phyloP scores from a whole-genome alignment of 2,329 filamentous ascomycete genomes.

The Xylariaceae sp. region DNA sequence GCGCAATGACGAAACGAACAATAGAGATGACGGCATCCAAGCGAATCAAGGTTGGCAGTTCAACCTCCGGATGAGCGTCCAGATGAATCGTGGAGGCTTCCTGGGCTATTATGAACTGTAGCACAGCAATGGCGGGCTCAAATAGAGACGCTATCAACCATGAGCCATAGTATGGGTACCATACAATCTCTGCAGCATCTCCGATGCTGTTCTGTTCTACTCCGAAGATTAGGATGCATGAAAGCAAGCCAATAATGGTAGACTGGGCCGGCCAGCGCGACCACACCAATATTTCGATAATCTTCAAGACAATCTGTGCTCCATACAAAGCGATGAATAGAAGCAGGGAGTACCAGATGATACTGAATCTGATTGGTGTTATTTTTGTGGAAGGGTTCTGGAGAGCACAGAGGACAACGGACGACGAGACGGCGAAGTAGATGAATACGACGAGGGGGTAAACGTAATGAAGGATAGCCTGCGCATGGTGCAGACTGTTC shows the following conservation, averaged over 20 bases:
- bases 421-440: constrained; percentile 62
- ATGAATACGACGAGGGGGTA: constrained; percentile 63
- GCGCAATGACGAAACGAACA: constrained; percentile 44
- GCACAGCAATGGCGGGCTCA: constrained; percentile 56
- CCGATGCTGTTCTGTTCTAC: constrained; percentile 63
- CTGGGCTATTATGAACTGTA: constrained; percentile 43
- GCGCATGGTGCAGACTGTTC: constrained; percentile 36
- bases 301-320: constrained; percentile 53
- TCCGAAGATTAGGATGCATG: constrained; percentile 69
- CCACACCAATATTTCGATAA: constrained; percentile 45
- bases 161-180: constrained; percentile 69
- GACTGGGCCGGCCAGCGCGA: constrained; percentile 53
- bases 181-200: constrained; percentile 58
- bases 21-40: constrained; percentile 43
- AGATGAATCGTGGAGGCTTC: constrained; percentile 17
- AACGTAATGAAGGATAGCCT: constrained; percentile 61
- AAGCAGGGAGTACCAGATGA: constrained; percentile 53
- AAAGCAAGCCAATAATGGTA: constrained; percentile 62
- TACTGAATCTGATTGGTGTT: constrained; percentile 49
- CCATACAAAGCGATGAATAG: constrained; percentile 55
- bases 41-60: constrained; percentile 31
- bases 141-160: constrained; percentile 65
- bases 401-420: constrained; percentile 60
- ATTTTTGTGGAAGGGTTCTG: constrained; percentile 51
- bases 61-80: constrained; percentile 15